Base-by-base conservation (phyloP, 2,329 filamentous ascomycete genomes). In the Pseudogymnoascus sp. region DNA sequence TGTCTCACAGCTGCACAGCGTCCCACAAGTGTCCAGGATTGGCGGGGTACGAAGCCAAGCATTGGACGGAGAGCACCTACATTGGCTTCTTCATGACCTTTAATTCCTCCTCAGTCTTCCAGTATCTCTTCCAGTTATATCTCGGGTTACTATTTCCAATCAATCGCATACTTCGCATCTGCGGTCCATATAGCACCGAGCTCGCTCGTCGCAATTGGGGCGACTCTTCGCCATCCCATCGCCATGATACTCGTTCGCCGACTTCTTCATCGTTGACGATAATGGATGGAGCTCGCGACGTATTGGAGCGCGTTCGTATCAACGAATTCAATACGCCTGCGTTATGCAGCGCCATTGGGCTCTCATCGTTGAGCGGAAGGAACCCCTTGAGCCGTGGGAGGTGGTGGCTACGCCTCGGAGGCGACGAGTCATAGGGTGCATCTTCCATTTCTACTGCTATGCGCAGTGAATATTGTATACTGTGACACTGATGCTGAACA, bases 71-170 rank as follows among this genome's bases (percentile, higher is more conserved):
- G 25, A 59, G n/a, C 42, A 73, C 78, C 66, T 72, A 87, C 83
- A 95, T 75, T n/a, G 85, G 81, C 73, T 87, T 89, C 71, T 82
- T 84, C 82, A 95, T 88, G 63, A 76, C 73, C 67, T 83, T 83
- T 67, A 97, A 78, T 72, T 95, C 82, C 28, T 89, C 87, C 31
- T 92, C 86, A 0, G 85, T 84, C 74, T 90, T 95, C 84, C 90
- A 96, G 74, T 96, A 97, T 65, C 82, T 83, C 72, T 92, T 88
- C 88, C 92, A 97, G 66, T 83, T 83, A 75, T 96, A 96, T 65
- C 90, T 80, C 16, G 91, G 90, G 73, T 94, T 97, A 68, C 84
- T 91, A 70, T 90, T 90, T 44, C 93, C 93, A 73, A 97, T 96
- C 69, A 97, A 80, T 62, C 91, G 84, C 83, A 92, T 89, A 71